Evolutionary conservation across 108 stramenopile species (phyloP).

Genomic region (Conticribra weissflogii): DNA sequence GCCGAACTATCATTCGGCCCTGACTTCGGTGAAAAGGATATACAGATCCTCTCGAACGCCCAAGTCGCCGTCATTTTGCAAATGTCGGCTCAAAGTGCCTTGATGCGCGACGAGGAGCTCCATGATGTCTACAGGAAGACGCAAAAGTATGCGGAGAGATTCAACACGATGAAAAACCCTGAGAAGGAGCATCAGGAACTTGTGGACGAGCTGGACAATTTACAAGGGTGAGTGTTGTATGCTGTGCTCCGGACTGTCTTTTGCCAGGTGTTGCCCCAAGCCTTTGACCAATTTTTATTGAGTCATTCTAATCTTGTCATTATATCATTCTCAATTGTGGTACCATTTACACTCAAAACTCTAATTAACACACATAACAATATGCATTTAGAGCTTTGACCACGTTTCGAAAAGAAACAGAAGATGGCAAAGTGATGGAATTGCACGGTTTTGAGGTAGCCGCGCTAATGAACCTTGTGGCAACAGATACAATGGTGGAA

Average conservation of each 20-base stretch:
- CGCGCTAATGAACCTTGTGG: slow-evolving; percentile 88
- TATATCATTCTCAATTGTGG: too few relatives aligned
- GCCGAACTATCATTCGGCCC: slow-evolving; percentile 82
- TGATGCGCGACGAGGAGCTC: slow-evolving; percentile 80
- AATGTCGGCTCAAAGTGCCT: slow-evolving; percentile 73
- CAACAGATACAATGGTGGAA: slow-evolving; percentile 84
- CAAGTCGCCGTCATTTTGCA: slow-evolving; percentile 90
- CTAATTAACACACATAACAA: not conserved
- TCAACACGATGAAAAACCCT: slow-evolving; percentile 88
- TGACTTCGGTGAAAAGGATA: slow-evolving; percentile 70
- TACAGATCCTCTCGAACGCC: slow-evolving; percentile 84
- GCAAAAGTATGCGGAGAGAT: slow-evolving; percentile 86
- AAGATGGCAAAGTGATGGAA: slow-evolving; percentile 82
- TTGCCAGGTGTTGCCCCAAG: not conserved
- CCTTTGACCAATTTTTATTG: too few relatives aligned
- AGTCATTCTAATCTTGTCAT: too few relatives aligned
- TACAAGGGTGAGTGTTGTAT: slow-evolving; percentile 69
- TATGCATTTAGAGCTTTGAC: slow-evolving; percentile 60
- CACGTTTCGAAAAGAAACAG: slow-evolving; percentile 89
- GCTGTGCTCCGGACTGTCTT: slow-evolving; percentile 6
- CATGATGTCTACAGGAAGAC: slow-evolving; percentile 89
- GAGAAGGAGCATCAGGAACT: slow-evolving; percentile 89
- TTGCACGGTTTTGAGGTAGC: slow-evolving; percentile 87
- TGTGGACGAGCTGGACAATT: slow-evolving; percentile 88
- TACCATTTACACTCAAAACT: not conserved